phyloP scores from a whole-genome alignment of 495 filamentous ascomycete genomes.

The Glutinoglossum americanum region DNA sequence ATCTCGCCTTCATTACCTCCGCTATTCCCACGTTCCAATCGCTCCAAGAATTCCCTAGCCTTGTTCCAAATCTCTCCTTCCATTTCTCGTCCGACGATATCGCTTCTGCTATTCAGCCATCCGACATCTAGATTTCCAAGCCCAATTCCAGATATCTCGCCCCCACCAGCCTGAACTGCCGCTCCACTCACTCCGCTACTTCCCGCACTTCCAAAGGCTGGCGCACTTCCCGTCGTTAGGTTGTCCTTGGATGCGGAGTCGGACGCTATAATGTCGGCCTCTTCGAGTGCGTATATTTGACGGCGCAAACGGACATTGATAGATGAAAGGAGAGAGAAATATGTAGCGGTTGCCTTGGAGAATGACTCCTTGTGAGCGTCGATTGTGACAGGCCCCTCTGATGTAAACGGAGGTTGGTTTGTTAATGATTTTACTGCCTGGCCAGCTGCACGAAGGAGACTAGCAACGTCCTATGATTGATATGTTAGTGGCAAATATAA shows the following conservation, averaged over 20 bases:
- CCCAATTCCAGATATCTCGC: constrained; percentile 22
- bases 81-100: constrained; percentile 54
- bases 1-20: neutral
- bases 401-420: constrained; percentile 12
- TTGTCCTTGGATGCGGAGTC: constrained; percentile 10
- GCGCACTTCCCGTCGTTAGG: constrained; percentile 1
- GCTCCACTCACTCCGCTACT: constrained; percentile 8
- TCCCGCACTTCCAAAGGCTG: neutral
- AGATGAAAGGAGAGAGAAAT: constrained; percentile 46
- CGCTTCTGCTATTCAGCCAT: constrained; percentile 58
- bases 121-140: constrained; percentile 54
- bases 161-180: constrained; percentile 7
- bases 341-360: constrained; percentile 34
- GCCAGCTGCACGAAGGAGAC: constrained; percentile 45
- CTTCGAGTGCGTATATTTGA: constrained; percentile 63
- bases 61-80: constrained; percentile 57
- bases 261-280: constrained; percentile 45
- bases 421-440: constrained; percentile 49
- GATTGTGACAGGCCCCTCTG: constrained; percentile 12
- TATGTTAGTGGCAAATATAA: neutral
- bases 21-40: neutral
- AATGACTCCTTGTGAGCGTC: constrained; percentile 36
- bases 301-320: constrained; percentile 48
- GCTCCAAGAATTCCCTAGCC: constrained; percentile 29
- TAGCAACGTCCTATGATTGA: constrained; percentile 26